Conservation (phyloP, 495 filamentous ascomycete species). For the Penicillium argentinense region DNA sequence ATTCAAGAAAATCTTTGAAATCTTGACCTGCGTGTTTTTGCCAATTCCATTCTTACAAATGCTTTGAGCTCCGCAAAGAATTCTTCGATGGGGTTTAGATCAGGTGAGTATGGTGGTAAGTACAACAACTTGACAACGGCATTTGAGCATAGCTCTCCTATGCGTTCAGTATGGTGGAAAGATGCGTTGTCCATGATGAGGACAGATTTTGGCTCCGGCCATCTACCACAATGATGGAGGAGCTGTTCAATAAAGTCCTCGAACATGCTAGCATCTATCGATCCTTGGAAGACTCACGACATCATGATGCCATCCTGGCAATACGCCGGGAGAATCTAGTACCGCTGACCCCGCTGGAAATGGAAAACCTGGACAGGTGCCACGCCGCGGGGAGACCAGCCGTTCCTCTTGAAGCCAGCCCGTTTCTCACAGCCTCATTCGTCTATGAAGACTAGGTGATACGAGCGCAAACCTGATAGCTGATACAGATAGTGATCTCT, state of each 20-base stretch:
- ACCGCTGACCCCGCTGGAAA: neutral
- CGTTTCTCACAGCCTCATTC: neutral
- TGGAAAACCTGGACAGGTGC: neutral
- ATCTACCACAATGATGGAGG: neutral
- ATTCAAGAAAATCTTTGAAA: no score
- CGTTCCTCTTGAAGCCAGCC: neutral
- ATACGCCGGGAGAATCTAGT: neutral
- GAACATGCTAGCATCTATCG: neutral
- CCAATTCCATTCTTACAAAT: no score
- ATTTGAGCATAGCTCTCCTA: no score
- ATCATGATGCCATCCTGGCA: neutral
- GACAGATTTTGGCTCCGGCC: no score
- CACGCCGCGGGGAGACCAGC: neutral
- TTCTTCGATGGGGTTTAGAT: no score
- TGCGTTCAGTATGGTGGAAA: neutral
- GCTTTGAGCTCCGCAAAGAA: no score
- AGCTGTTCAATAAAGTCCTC: neutral
- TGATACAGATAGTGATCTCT: neutral
- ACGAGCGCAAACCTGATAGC: neutral
- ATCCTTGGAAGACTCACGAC: neutral
- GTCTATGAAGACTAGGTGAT: neutral
- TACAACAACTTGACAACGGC: no score
- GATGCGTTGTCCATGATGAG: no score
- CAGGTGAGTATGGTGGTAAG: no score
- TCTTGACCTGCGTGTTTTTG: no score